These are phyloP conservation scores for Cyclostephanos invisitatus DNA, from an alignment of 108 stramenopile genomes.

Conservation along the genomic window DNA sequence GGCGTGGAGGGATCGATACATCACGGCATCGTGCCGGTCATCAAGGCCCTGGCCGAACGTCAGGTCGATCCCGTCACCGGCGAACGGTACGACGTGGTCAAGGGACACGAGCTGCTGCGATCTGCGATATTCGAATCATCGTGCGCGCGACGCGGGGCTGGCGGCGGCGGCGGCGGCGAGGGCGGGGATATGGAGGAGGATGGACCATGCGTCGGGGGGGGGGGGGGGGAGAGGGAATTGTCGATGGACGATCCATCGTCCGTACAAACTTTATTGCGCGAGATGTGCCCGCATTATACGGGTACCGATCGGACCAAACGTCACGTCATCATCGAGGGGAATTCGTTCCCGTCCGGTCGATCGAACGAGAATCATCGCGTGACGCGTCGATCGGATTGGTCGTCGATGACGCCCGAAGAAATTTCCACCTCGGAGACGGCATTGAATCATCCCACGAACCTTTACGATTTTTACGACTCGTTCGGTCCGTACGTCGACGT, in stretches of 20 bases:
- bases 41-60: conserved; percentile 21
- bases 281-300: not conserved
- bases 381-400: conserved; percentile 5
- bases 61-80: not conserved
- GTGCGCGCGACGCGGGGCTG: not conserved
- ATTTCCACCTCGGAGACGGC: conserved; percentile 13
- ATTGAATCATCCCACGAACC: conserved; percentile 22
- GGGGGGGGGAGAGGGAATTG: not conserved
- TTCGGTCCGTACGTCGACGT: conserved; percentile 11
- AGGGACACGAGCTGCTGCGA: not conserved
- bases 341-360: conserved; percentile 17
- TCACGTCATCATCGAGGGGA: conserved; percentile 16
- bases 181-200: too few relatives aligned
- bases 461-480: conserved; percentile 17
- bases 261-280: not conserved
- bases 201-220: not conserved
- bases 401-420: conserved; percentile 9
- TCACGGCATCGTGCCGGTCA: conserved; percentile 30
- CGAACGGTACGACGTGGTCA: not conserved
- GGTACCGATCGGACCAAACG: too few relatives aligned
- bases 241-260: not conserved
- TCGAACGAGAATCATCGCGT: not conserved
- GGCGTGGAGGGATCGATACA: conserved; percentile 39
- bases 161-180: too few relatives aligned
- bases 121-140: not conserved